Percentiles rank a stretch among this genome's conserved stretches.
Evolutionary conservation across 2,329 filamentous ascomycete species (phyloP).

Genomic region (Tricladium varicosporioides): DNA sequence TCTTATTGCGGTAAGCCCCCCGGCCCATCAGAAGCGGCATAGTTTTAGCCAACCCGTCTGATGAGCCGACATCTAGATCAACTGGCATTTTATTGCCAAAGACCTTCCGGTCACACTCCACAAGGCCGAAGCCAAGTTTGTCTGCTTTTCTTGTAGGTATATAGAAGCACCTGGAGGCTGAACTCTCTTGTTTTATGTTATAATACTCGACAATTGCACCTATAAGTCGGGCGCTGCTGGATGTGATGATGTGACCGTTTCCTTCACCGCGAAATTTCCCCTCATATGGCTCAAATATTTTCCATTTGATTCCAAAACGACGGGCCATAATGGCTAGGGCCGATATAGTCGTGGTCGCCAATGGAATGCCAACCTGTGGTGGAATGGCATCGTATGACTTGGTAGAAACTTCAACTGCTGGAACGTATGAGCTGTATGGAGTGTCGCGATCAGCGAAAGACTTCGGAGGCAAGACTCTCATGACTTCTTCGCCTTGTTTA

Average conservation of each 20-base stretch:
- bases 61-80: slow-evolving; percentile 14
- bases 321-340: slow-evolving; percentile 27
- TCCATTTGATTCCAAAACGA: slow-evolving; percentile 31
- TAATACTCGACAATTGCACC: slow-evolving; percentile 24
- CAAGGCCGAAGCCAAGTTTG: slow-evolving; percentile 16
- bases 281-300: slow-evolving; percentile 23
- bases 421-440: neutral
- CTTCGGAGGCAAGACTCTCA: slow-evolving; percentile 5
- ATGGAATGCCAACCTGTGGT: slow-evolving; percentile 27
- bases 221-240: slow-evolving; percentile 23
- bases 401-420: slow-evolving; percentile 16
- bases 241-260: slow-evolving; percentile 28
- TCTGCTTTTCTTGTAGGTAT: slow-evolving; percentile 15
- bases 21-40: neutral
- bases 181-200: slow-evolving; percentile 9
- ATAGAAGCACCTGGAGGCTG: slow-evolving; percentile 2
- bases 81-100: slow-evolving; percentile 1
- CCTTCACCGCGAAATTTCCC: slow-evolving; percentile 28
- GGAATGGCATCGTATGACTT: slow-evolving; percentile 33
- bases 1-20: too few relatives aligned
- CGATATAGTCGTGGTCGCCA: slow-evolving; percentile 23
- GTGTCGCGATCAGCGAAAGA: neutral
- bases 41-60: slow-evolving; percentile 9
- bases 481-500: slow-evolving; percentile 7
- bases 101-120: slow-evolving; percentile 11